Evolutionary conservation across 1,284 basidiomycete genomes (phyloP).

Genomic region (Bondarzewia mesenterica): DNA sequence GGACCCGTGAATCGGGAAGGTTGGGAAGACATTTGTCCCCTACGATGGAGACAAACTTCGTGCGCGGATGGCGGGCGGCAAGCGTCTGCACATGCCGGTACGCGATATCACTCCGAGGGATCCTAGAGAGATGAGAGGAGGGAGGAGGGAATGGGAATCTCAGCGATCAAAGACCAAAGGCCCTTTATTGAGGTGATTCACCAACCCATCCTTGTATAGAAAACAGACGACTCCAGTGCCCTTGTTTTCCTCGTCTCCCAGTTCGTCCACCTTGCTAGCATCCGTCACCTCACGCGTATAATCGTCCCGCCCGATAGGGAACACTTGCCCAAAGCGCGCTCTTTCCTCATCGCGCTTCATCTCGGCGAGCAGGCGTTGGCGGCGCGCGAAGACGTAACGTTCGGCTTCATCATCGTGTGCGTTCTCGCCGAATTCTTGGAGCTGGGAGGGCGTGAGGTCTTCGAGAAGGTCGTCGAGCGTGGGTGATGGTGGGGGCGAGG

Average conservation of each 20-base stretch:
- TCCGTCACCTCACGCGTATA: constrained; percentile 95
- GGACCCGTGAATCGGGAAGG: constrained; percentile 86
- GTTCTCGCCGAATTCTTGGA: constrained; percentile 63
- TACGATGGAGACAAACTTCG: constrained; percentile 95
- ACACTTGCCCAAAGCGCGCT: constrained; percentile 79
- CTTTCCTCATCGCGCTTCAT: constrained; percentile 44
- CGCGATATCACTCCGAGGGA: constrained; percentile 74
- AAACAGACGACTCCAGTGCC: constrained; percentile 87
- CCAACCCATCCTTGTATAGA: constrained; percentile 83
- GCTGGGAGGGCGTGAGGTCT: constrained; percentile 59
- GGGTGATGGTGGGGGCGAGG: constrained; percentile 64
- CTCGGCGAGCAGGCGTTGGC: constrained; percentile 61
- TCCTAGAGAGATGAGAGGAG: constrained; percentile 31
- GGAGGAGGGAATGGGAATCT: not conserved
- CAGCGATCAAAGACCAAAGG: constrained; percentile 4
- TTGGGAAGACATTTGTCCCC: constrained; percentile 95
- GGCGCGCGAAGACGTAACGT: constrained; percentile 65
- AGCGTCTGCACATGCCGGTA: constrained; percentile 66
- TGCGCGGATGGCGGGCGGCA: constrained; percentile 78
- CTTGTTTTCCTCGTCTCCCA: constrained; percentile 52
- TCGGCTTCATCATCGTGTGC: constrained; percentile 71
- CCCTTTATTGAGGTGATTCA: constrained; percentile 2
- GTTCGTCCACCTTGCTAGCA: constrained; percentile 69
- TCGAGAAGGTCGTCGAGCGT: constrained; percentile 60
- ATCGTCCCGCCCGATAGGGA: constrained; percentile 87